These are phyloP conservation scores for Metroxylon sagu DNA, from an alignment of 176 grass and related monocot genomes.

Conservation along the genomic window DNA sequence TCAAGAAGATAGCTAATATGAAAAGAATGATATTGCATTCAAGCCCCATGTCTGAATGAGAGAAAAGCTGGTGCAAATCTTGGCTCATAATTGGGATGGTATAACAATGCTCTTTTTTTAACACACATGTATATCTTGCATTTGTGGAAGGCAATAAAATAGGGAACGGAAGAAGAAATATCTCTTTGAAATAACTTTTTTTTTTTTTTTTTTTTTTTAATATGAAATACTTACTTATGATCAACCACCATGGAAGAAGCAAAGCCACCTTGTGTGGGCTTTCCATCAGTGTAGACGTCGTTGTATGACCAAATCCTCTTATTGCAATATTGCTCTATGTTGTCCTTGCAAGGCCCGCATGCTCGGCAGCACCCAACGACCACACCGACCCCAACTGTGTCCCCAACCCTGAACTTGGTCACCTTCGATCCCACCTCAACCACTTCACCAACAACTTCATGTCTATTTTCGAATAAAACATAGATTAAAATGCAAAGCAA, in stretches of 20 bases:
- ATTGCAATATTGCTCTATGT: conserved; percentile 89
- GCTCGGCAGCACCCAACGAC: conserved; percentile 72
- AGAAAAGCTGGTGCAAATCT: too few relatives aligned
- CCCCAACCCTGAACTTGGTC: conserved; percentile 34
- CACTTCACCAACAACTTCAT: conserved; percentile 93
- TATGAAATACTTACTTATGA: conserved; percentile 60
- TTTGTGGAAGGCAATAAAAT: too few relatives aligned
- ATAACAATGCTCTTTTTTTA: too few relatives aligned
- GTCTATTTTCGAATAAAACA: conserved; percentile 26
- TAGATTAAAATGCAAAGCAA: neutral
- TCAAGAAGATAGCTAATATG: too few relatives aligned
- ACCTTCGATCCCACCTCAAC: conserved; percentile 63
- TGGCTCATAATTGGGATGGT: too few relatives aligned
- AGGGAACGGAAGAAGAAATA: too few relatives aligned
- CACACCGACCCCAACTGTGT: conserved; percentile 56
- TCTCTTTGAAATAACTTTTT: too few relatives aligned
- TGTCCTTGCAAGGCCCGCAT: conserved; percentile 66
- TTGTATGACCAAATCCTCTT: conserved; percentile 97
- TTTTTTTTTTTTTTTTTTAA: too few relatives aligned
- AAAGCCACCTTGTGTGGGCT: conserved; percentile 81
- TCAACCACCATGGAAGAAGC: conserved; percentile 79
- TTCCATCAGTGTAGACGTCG: conserved; percentile 83
- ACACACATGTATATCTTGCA: too few relatives aligned
- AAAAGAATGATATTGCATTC: too few relatives aligned
- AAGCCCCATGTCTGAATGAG: too few relatives aligned